These are phyloP conservation scores for Monilinia fructigena DNA, from an alignment of 2,329 filamentous ascomycete species.

Conservation along the genomic window DNA sequence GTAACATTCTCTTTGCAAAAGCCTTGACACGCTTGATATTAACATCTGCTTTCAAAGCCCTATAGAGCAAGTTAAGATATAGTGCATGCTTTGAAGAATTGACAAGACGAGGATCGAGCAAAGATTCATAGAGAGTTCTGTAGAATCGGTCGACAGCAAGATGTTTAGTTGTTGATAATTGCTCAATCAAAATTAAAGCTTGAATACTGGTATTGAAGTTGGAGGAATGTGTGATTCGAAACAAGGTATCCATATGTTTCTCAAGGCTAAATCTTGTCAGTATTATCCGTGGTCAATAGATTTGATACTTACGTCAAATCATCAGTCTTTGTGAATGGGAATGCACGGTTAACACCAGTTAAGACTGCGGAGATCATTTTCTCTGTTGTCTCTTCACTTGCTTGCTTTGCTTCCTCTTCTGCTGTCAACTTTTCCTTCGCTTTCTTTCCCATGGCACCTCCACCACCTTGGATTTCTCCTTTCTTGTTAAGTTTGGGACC, in stretches of 20 bases:
- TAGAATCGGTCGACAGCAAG: conserved; percentile 89
- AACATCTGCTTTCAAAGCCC: conserved; percentile 84
- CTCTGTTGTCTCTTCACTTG: conserved; percentile 60
- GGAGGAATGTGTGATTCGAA: conserved; percentile 92
- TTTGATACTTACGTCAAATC: conserved; percentile 60
- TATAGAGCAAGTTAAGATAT: conserved; percentile 89
- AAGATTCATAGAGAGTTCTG: conserved; percentile 89
- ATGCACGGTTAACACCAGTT: conserved; percentile 92
- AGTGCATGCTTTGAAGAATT: conserved; percentile 93
- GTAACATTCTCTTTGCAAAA: conserved; percentile 89
- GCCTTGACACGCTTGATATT: conserved; percentile 90
- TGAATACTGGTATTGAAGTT: conserved; percentile 99
- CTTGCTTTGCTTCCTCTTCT: conserved; percentile 42
- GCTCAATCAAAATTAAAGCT: conserved; percentile 90
- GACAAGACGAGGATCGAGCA: conserved; percentile 83
- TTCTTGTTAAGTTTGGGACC: conserved; percentile 49
- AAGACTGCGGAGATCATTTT: conserved; percentile 90
- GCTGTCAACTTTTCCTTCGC: conserved; percentile 45
- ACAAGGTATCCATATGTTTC: conserved; percentile 88
- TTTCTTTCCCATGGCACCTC: conserved; percentile 51
- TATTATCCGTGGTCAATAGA: conserved; percentile 4
- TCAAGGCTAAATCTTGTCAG: conserved; percentile 59
- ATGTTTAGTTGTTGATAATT: conserved; percentile 78
- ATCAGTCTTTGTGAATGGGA: conserved; percentile 85
- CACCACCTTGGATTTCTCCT: conserved; percentile 53